phyloP scores from a whole-genome alignment of 129 eudicot species.

The Helianthus annuus region HanXRQr2.0-SUNRISE NC_035443.2:40832445-40832944 shows the following conservation, averaged over 20 bases:
- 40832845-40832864: slow-evolving; percentile 22
- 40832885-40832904: slow-evolving; percentile 3
- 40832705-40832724: too few species aligned
- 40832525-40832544: too few species aligned
- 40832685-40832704: too few species aligned
- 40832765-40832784: slow-evolving; percentile 1
- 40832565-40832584: too few species aligned
- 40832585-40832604: too few species aligned
- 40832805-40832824: slow-evolving; percentile 23
- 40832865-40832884: slow-evolving; percentile 25
- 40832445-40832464: neutral
- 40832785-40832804: slow-evolving; percentile 26
- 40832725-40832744: too few species aligned
- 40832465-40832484: neutral
- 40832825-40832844: slow-evolving; percentile 33
- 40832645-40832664: too few species aligned
- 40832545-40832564: too few species aligned
- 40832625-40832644: too few species aligned
- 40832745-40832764: neutral
- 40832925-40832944: slow-evolving; percentile 55
- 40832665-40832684: too few species aligned
- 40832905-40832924: slow-evolving; percentile 42
- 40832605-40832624: too few species aligned
- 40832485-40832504: neutral
- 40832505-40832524: neutral